Conservation (phyloP, 768 basidiomycete genomes). For the Lyophyllum atratum region DNA sequence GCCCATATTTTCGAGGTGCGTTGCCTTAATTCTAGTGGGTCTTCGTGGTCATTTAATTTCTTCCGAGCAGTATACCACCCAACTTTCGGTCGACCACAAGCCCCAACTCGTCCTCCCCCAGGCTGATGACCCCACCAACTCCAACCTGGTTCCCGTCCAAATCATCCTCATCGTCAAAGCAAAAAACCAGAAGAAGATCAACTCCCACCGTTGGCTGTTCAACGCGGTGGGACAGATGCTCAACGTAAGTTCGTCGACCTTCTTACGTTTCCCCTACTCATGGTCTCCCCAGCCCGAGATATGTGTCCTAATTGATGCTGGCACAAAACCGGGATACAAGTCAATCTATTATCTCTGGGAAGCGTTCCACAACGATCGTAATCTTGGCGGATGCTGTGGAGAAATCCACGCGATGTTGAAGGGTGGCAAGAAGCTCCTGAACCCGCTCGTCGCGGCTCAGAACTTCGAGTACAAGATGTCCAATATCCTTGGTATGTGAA, state of each 20-base stretch:
- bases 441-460: slow-evolving; percentile 92
- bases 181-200: slow-evolving; percentile 97
- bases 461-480: slow-evolving; percentile 99
- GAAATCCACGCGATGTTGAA: slow-evolving; percentile 98
- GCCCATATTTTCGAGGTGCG: slow-evolving; percentile 94
- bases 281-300: slow-evolving; percentile 67
- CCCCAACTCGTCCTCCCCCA: slow-evolving; percentile 92
- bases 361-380: slow-evolving; percentile 77
- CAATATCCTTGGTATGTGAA: slow-evolving; percentile 77
- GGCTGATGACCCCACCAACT: slow-evolving; percentile 84
- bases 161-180: slow-evolving; percentile 91
- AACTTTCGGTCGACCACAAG: slow-evolving; percentile 88
- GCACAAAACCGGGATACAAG: slow-evolving; percentile 95
- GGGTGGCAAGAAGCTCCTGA: slow-evolving; percentile 90
- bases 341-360: slow-evolving; percentile 96
- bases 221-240: slow-evolving; percentile 84
- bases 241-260: slow-evolving; percentile 44
- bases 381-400: slow-evolving; percentile 85
- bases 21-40: neutral
- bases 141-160: slow-evolving; percentile 91
- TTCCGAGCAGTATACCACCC: slow-evolving; percentile 81
- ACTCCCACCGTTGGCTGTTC: slow-evolving; percentile 95
- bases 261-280: neutral
- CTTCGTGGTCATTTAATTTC: neutral
- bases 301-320: slow-evolving; percentile 92